These are phyloP conservation scores for Yamadazyma sp. DNA, from an alignment of 1,139 yeast species.

Conservation along the genomic window DNA sequence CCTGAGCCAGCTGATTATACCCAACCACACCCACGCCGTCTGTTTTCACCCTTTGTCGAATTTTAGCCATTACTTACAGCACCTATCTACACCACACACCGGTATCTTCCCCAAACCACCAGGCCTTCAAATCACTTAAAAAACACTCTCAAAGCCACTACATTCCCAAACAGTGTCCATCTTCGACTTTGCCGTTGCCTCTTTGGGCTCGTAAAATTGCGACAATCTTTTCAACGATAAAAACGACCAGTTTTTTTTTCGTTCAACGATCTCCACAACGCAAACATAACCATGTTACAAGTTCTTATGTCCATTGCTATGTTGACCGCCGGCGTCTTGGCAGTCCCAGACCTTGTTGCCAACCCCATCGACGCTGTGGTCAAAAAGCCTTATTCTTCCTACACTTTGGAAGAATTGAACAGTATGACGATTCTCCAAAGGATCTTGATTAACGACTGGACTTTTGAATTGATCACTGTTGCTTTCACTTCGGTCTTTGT, in stretches of 20 bases:
- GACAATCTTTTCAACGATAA: neutral
- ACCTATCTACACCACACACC: too few species aligned
- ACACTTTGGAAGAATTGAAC: constrained; percentile 52
- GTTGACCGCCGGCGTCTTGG: constrained; percentile 6
- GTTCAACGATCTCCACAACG: neutral
- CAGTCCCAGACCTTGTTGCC: constrained; percentile 1
- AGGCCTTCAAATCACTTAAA: too few species aligned
- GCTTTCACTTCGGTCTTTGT: constrained; percentile 48
- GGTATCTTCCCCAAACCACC: too few species aligned
- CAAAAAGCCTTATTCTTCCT: constrained; percentile 27
- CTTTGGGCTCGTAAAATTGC: constrained; percentile 1
- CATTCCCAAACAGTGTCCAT: too few species aligned
- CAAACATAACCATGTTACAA: constrained; percentile 4
- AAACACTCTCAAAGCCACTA: too few species aligned
- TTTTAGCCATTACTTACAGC: too few species aligned
- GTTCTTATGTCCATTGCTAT: constrained; percentile 10
- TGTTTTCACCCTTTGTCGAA: too few species aligned
- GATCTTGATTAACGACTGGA: constrained; percentile 65
- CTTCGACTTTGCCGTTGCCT: neutral
- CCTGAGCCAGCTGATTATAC: too few species aligned
- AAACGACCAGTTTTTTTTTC: constrained; percentile 1
- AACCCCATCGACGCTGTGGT: constrained; percentile 5
- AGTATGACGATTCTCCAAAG: constrained; percentile 53
- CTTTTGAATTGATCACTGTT: constrained; percentile 61
- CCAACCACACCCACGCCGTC: too few species aligned